A percentile compares a stretch with the other conserved stretches of the same genome.
These are phyloP conservation scores for Phytopythium ostracodes DNA, from an alignment of 352 stramenopile species.

Conservation along the genomic window DNA sequence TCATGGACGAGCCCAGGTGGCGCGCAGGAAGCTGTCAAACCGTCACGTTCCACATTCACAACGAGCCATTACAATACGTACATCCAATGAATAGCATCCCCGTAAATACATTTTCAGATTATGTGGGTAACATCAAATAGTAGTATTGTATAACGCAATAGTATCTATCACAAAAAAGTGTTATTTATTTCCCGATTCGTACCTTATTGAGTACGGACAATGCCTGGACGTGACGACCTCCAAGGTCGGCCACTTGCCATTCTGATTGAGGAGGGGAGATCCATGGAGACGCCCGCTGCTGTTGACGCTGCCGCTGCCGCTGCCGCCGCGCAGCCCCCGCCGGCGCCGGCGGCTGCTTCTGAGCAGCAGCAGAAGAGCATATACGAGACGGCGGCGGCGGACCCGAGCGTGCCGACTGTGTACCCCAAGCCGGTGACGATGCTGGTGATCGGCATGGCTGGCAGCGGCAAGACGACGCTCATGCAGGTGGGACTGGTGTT, in stretches of 20 bases:
- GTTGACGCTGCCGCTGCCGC: neutral
- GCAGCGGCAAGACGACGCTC: slow-evolving; percentile 95
- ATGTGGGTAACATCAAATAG: too few species aligned
- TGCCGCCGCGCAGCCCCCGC: slow-evolving; percentile 9
- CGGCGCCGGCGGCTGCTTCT: slow-evolving; percentile 7
- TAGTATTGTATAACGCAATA: neutral
- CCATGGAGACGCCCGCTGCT: slow-evolving; percentile 13
- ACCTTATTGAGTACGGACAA: neutral
- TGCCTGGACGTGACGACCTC: neutral
- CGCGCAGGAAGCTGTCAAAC: too few species aligned
- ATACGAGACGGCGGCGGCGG: slow-evolving; percentile 15
- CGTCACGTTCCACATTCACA: too few species aligned
- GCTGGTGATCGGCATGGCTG: slow-evolving; percentile 95
- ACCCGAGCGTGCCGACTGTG: slow-evolving; percentile 38
- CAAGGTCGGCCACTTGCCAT: neutral
- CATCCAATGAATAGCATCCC: too few species aligned
- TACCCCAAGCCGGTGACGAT: slow-evolving; percentile 73
- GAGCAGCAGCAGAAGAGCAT: slow-evolving; percentile 7
- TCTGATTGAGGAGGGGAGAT: slow-evolving; percentile 9
- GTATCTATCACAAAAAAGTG: neutral
- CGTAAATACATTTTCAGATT: too few species aligned
- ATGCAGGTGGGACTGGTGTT: slow-evolving; percentile 62
- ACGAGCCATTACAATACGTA: too few species aligned
- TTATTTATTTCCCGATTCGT: neutral
- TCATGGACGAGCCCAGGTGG: too few species aligned